These are phyloP conservation scores for Wallacemonas rigidus DNA, from an alignment of 208 protist genomes.

Conservation along the genomic window DNA sequence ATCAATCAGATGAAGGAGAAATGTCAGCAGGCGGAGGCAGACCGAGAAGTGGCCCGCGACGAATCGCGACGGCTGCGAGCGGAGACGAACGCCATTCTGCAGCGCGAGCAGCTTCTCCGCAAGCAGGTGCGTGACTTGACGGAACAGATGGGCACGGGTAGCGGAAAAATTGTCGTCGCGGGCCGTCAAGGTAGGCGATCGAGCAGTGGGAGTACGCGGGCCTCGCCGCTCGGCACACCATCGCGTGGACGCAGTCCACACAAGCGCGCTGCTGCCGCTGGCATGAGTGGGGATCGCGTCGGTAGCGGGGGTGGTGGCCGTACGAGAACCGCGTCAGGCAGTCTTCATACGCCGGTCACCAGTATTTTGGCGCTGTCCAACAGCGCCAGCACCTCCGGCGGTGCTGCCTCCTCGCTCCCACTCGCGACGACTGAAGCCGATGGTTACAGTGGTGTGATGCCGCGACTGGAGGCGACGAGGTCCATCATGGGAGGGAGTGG, in stretches of 20 bases:
- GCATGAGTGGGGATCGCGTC: no score
- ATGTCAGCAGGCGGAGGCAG: conserved; percentile 68
- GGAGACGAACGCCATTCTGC: conserved; percentile 42
- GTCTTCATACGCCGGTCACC: neutral
- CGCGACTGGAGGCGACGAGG: no score
- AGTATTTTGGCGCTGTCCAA: neutral
- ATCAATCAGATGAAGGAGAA: conserved; percentile 70
- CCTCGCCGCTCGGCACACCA: neutral
- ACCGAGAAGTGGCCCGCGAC: conserved; percentile 58
- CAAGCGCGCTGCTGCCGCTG: neutral
- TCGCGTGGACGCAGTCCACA: neutral
- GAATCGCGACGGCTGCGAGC: conserved; percentile 48
- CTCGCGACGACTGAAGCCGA: neutral
- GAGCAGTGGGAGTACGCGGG: neutral
- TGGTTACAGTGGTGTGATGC: no score
- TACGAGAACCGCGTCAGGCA: no score
- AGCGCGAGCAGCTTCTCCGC: conserved; percentile 33
- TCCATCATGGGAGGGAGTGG: no score
- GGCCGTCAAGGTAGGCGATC: neutral
- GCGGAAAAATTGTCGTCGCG: conserved; percentile 4
- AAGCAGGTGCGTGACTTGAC: conserved; percentile 18
- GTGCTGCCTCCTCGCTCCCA: neutral
- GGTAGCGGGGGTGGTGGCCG: no score
- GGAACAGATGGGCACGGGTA: conserved; percentile 14
- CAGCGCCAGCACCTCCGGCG: neutral